phyloP scores from a whole-genome alignment of 192 early-diverging fungal genomes.

The Gaertneriomyces semiglobifer region DNA sequence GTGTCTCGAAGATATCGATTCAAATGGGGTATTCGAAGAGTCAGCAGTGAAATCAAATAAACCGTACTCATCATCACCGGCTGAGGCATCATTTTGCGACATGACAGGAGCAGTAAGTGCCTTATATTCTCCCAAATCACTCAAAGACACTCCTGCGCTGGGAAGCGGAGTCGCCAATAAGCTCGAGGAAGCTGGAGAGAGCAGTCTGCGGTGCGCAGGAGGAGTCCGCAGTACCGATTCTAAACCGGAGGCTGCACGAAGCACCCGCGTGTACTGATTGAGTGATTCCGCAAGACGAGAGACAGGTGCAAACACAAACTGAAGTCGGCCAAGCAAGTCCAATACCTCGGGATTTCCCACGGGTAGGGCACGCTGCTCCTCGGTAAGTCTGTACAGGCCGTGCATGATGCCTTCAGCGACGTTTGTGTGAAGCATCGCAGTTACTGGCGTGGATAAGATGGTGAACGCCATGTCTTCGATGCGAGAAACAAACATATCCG shows the following conservation, averaged over 20 bases:
- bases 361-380: constrained; percentile 52
- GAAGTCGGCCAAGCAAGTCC: constrained; percentile 56
- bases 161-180: not conserved
- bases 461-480: constrained; percentile 54
- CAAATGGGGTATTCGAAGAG: too few relatives aligned
- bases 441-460: constrained; percentile 54
- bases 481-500: constrained; percentile 46
- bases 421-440: constrained; percentile 40
- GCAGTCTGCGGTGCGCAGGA: constrained; percentile 7
- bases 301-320: constrained; percentile 60
- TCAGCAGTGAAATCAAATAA: too few relatives aligned
- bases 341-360: constrained; percentile 61
- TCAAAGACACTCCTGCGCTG: too few relatives aligned
- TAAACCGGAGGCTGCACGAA: constrained; percentile 20
- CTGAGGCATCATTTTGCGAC: too few relatives aligned
- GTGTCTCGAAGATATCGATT: too few relatives aligned
- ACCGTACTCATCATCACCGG: too few relatives aligned
- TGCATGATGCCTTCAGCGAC: constrained; percentile 65
- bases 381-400: constrained; percentile 55
- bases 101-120: too few relatives aligned
- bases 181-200: not conserved
- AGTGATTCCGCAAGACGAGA: constrained; percentile 58
- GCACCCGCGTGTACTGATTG: constrained; percentile 31
- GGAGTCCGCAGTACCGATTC: constrained; percentile 23
- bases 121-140: too few relatives aligned